Conservation (phyloP, 129 eudicot genomes). For the Tagetes patula region DNA sequence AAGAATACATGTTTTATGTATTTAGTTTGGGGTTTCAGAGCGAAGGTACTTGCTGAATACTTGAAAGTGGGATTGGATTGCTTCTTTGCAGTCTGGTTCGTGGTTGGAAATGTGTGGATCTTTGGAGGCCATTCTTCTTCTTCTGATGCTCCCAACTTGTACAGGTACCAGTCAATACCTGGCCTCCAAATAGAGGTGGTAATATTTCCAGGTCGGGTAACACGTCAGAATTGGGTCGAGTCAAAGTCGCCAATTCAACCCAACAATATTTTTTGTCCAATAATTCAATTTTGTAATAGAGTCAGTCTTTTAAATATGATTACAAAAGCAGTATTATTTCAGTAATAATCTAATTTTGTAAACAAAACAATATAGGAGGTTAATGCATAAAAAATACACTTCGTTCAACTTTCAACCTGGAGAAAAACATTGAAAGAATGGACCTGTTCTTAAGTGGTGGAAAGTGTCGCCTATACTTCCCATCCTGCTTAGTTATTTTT, state of each 20-base stretch:
- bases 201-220: background rate
- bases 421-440: conserved; percentile 6
- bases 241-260: background rate
- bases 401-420: background rate
- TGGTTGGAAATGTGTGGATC: conserved; percentile 97
- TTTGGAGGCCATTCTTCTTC: conserved; percentile 94
- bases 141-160: conserved; percentile 82
- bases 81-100: conserved; percentile 98
- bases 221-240: background rate
- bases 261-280: background rate
- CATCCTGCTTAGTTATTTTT: background rate
- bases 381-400: background rate
- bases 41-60: conserved; percentile 73
- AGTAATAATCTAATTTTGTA: background rate
- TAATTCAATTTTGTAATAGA: background rate
- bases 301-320: background rate
- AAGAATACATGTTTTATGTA: background rate
- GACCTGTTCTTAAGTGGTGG: background rate
- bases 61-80: conserved; percentile 92
- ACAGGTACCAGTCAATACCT: conserved; percentile 51
- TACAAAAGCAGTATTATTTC: background rate
- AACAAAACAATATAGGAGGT: background rate
- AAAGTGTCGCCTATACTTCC: conserved; percentile 12
- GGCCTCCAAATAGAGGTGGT: conserved; percentile 11
- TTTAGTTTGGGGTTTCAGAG: conserved; percentile 32